Evolutionary conservation across 164 flowering plant species (phyloP).

Genomic region (Piper betle): DNA sequence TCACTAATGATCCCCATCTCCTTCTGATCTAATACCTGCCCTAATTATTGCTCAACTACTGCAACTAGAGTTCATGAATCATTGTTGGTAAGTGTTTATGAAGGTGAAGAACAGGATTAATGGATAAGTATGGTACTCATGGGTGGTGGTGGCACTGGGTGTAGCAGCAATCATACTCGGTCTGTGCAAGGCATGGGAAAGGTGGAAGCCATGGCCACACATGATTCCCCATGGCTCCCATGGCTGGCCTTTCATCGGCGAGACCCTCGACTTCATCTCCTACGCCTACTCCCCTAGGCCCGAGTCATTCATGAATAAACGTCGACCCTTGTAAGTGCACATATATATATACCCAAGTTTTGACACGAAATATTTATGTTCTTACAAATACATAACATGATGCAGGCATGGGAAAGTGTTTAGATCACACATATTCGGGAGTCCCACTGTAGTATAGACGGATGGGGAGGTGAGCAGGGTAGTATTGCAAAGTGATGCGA

Average conservation of each 20-base stretch:
- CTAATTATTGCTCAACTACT: too few species aligned
- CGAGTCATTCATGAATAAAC: conserved; percentile 74
- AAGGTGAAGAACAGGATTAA: too few species aligned
- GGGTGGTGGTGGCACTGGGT: neutral
- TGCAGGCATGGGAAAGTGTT: conserved; percentile 92
- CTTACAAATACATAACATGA: neutral
- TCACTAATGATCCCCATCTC: too few species aligned
- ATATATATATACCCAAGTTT: neutral
- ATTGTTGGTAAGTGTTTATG: too few species aligned
- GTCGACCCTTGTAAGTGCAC: conserved; percentile 50
- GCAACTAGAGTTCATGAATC: too few species aligned
- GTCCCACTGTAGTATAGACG: conserved; percentile 62
- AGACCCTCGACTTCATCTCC: conserved; percentile 76
- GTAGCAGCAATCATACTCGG: neutral
- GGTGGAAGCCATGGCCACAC: neutral
- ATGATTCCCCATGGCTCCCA: conserved; percentile 50
- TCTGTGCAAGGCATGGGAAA: conserved; percentile 4
- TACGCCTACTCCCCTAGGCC: conserved; percentile 72
- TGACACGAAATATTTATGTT: neutral
- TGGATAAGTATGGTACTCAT: neutral
- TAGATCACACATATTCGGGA: conserved; percentile 88
- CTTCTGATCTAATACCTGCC: too few species aligned
- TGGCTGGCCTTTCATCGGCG: conserved; percentile 85
- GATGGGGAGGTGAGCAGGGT: conserved; percentile 74
- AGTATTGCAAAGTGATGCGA: conserved; percentile 72